Base-by-base conservation (phyloP, 2,329 filamentous ascomycete species). In the Davidsoniella neocaledoniae region DNA sequence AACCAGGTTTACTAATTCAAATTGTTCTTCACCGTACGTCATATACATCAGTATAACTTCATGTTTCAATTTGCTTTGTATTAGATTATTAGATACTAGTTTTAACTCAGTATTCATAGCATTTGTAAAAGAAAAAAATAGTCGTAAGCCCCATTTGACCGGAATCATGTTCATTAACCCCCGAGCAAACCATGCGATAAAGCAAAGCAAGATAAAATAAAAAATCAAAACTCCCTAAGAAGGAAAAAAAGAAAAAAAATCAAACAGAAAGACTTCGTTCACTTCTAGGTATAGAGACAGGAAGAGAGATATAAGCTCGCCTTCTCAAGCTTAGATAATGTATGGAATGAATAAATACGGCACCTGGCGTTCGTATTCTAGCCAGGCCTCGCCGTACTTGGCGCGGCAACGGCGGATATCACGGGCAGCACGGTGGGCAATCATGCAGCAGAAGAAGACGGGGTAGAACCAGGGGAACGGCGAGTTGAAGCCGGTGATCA, bases 381-480 rank as follows among this genome's bases (percentile, higher is more conserved):
- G 66, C 86, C 86, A 93, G 26, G 80, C 79, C 54, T 85, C 79
- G 3, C 84, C 86, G 64, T 94, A 94, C 71, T 86, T 88, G 59
- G 69, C 70, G 54, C 77, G 77, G 65, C 86, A 94, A 55, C 80
- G 74, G 60, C 81, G 71, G 55, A 90, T 86, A 62, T 94, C 86
- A 55, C 86, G 74, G 48, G 68, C 66, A 9, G 84, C 83, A 52
- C 86, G 81, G 65, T 93, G 86, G 2, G 78, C 70, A 60, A 93
- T 91, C 85, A 91, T 91, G 56, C 68, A 67, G 36, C 70, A 69
- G 63, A 94, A 94, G 71, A 94, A 94, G 43, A 85, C 63, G 0
- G 85, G 83, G 60, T 93, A 91, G 65, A 94, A 93, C 85, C 86
- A 94, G 0, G 86, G 86, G 65, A 93, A 90, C 0, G 85, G 84